These are phyloP conservation scores for Dendrobium nobile DNA, from an alignment of 106 monocot species.

Conservation along the genomic window DNA sequence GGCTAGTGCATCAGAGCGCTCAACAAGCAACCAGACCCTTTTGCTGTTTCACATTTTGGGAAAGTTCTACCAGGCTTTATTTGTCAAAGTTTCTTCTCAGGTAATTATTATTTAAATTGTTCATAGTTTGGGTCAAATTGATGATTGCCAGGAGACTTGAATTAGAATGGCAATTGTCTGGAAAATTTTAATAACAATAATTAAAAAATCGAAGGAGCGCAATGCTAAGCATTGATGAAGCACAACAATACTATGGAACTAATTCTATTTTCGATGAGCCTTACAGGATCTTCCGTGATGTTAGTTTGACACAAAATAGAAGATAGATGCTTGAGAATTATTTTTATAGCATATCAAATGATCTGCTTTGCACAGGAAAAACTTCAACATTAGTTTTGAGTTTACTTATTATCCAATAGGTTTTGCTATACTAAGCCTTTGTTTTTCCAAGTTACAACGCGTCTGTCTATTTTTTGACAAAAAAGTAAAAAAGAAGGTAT, in stretches of 20 bases:
- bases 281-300: neutral
- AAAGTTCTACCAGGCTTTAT: neutral
- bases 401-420: neutral
- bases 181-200: too few relatives aligned
- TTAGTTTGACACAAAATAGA: neutral
- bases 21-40: neutral
- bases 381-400: neutral
- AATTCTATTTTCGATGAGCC: too few relatives aligned
- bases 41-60: neutral
- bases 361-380: neutral
- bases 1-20: too few relatives aligned
- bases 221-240: too few relatives aligned
- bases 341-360: neutral
- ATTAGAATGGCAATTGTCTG: too few relatives aligned
- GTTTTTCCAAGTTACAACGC: neutral
- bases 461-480: neutral
- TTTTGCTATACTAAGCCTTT: neutral
- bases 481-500: neutral
- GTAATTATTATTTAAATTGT: too few relatives aligned
- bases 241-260: too few relatives aligned
- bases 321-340: neutral
- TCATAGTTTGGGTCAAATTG: constrained; percentile 27
- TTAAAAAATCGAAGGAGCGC: too few relatives aligned
- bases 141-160: too few relatives aligned
- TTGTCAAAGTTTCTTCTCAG: too few relatives aligned